Percentiles rank a stretch among this genome's conserved stretches.
phyloP scores from a whole-genome alignment of 495 filamentous ascomycete species.

The Daldinia decipiens region DNA sequence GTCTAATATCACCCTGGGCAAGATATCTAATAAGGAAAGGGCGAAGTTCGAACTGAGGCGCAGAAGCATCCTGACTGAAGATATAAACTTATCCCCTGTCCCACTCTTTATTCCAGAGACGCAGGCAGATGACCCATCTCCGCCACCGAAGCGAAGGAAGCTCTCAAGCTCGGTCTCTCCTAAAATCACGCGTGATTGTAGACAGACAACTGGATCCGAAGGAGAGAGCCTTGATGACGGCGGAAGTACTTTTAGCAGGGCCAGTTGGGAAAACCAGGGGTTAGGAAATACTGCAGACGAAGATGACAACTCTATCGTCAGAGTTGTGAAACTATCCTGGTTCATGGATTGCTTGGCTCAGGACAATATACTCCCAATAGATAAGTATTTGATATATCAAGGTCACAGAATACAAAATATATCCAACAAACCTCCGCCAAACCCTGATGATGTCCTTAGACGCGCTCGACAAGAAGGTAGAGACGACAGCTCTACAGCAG shows the following conservation, averaged over 20 bases:
- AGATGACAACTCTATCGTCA: conserved; percentile 56
- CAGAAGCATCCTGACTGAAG: conserved; percentile 66
- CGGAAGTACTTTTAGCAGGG: not conserved
- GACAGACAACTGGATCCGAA: conserved; percentile 2
- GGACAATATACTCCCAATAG: conserved; percentile 64
- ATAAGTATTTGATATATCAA: conserved; percentile 74
- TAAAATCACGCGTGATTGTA: not conserved
- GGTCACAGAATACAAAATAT: conserved; percentile 54
- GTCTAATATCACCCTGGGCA: conserved; percentile 78
- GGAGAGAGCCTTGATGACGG: not conserved
- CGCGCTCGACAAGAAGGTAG: conserved; percentile 49
- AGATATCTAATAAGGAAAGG: conserved; percentile 72
- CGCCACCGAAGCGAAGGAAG: conserved; percentile 52
- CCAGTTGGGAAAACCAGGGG: conserved; percentile 19
- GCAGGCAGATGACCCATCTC: conserved; percentile 9
- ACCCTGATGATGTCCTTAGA: conserved; percentile 46
- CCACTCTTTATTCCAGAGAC: conserved; percentile 3
- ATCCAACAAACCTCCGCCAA: conserved; percentile 23
- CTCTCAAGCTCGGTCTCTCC: conserved; percentile 16
- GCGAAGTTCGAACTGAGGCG: conserved; percentile 81
- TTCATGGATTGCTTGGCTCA: conserved; percentile 69
- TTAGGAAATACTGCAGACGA: conserved; percentile 18
- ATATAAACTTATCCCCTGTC: conserved; percentile 53
- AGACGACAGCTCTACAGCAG: conserved; percentile 14
- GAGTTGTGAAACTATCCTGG: conserved; percentile 82